Evolutionary conservation across 345 rosid species (phyloP).

Genomic region (Arabidopsis suecica): DNA sequence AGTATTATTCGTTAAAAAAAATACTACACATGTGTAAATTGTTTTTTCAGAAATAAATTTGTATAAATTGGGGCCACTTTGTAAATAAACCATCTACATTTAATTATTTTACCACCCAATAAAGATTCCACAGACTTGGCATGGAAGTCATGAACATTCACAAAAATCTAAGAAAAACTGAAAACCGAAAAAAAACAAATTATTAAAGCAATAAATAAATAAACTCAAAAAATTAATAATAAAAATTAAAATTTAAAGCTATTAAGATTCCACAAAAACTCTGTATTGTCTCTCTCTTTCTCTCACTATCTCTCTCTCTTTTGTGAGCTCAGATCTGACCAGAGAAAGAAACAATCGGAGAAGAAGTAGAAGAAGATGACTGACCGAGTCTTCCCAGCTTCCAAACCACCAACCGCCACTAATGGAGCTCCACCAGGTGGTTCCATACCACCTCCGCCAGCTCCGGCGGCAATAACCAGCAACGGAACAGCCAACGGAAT

Average conservation of each 20-base stretch:
- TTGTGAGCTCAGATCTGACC: constrained; percentile 44
- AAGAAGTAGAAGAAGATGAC: constrained; percentile 44
- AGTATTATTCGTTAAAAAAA: no score
- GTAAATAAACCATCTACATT: not conserved
- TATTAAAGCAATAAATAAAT: not conserved
- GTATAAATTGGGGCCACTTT: not conserved
- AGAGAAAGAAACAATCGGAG: constrained; percentile 27
- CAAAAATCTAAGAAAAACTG: constrained; percentile 21
- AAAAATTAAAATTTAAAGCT: constrained; percentile 27
- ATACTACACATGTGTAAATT: not conserved
- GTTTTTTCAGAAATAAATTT: not conserved
- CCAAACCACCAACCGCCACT: constrained; percentile 55
- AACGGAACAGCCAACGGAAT: constrained; percentile 35
- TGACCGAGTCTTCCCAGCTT: constrained; percentile 78
- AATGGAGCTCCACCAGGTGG: constrained; percentile 31
- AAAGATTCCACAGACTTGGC: constrained; percentile 36
- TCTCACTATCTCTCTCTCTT: constrained; percentile 4
- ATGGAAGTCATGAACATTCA: constrained; percentile 39
- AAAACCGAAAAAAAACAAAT: constrained; percentile 19
- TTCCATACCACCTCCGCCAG: constrained; percentile 41
- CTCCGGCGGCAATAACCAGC: constrained; percentile 27
- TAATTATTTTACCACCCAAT: constrained; percentile 21
- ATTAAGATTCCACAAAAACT: constrained; percentile 38
- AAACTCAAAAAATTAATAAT: not conserved
- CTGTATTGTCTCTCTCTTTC: constrained; percentile 30